Conservation (phyloP, 2,329 filamentous ascomycete species). For the Aspergillus sergii region DNA sequence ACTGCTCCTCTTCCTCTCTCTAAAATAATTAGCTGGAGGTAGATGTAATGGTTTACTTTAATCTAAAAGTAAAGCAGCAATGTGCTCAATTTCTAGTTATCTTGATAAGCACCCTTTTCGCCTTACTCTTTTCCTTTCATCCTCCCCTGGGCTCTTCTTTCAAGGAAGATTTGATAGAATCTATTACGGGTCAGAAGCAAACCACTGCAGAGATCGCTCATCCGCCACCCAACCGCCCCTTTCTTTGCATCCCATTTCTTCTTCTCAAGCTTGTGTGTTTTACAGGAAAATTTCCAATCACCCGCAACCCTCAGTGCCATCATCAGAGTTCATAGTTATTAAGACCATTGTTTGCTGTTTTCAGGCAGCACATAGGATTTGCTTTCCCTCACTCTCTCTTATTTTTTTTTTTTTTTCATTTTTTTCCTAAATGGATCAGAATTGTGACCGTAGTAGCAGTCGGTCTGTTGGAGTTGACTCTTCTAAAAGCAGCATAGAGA, state of each 20-base stretch:
- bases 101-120: not conserved
- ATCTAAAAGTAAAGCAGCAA: not conserved
- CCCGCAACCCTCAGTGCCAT: not conserved
- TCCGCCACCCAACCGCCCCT: not conserved
- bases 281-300: not conserved
- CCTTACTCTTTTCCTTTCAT: not conserved
- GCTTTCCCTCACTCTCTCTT: not conserved
- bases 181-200: not conserved
- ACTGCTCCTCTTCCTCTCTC: not conserved
- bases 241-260: not conserved
- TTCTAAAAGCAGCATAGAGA: conserved; percentile 8
- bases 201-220: not conserved
- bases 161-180: not conserved
- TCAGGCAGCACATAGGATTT: not conserved
- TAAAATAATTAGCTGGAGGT: not conserved
- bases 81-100: not conserved
- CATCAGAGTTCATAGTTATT: not conserved
- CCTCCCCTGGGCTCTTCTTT: not conserved
- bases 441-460: not conserved
- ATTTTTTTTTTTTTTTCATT: not conserved
- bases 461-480: not conserved
- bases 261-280: not conserved
- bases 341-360: not conserved
- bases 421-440: not conserved
- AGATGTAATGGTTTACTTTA: not conserved